Evolutionary conservation across 2,329 filamentous ascomycete genomes (phyloP).

Genomic region (Microcera coccophila): DNA sequence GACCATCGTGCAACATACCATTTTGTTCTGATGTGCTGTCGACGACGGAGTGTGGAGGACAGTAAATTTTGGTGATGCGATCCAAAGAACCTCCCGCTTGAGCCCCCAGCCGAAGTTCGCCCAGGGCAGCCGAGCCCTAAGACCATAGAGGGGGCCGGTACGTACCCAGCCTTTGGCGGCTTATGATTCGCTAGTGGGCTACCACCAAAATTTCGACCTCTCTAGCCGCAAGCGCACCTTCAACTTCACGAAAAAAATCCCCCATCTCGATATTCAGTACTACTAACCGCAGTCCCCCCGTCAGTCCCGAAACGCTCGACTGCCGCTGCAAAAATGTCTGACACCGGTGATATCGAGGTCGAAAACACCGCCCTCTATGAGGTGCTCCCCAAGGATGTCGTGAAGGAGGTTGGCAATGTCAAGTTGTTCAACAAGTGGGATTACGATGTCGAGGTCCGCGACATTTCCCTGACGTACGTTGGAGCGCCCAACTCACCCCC

Average conservation of each 20-base stretch:
- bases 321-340: conserved; percentile 73
- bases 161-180: conserved; percentile 24
- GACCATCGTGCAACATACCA: conserved; percentile 33
- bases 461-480: conserved; percentile 97
- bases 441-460: conserved; percentile 99
- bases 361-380: conserved; percentile 70
- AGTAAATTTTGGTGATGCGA: conserved; percentile 28
- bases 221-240: conserved; percentile 31
- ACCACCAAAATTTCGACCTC: conserved; percentile 38
- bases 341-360: conserved; percentile 90
- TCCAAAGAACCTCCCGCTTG: conserved; percentile 30
- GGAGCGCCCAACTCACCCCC: conserved; percentile 13
- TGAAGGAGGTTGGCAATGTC: conserved; percentile 81
- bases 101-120: conserved; percentile 27
- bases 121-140: conserved; percentile 44
- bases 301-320: conserved; percentile 37
- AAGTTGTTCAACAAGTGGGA: conserved; percentile 98
- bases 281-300: conserved; percentile 37
- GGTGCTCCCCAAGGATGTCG: conserved; percentile 90
- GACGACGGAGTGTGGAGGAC: conserved; percentile 37
- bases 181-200: conserved; percentile 36
- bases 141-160: conserved; percentile 26
- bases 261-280: conserved; percentile 36
- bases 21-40: conserved; percentile 43
- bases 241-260: conserved; percentile 35